Percentiles rank a stretch among this genome's conserved stretches.
phyloP scores from a whole-genome alignment of 306 rosid genomes.

The Trifolium dubium region DNA sequence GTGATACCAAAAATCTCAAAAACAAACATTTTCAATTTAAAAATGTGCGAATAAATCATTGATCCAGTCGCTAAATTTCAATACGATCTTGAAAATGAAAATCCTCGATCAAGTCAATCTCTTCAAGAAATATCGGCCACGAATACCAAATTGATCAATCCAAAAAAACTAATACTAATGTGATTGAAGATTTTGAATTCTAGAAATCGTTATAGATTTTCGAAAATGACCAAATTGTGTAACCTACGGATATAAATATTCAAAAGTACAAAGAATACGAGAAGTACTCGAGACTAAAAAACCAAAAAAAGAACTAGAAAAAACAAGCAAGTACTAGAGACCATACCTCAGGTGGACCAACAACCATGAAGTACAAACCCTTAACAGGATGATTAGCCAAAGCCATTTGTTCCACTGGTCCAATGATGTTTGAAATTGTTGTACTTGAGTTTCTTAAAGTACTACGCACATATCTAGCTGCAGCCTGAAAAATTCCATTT shows the following conservation, averaged over 20 bases:
- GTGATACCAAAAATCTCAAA: not conserved
- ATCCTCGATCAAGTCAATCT: not conserved
- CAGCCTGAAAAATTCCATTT: conserved; percentile 40
- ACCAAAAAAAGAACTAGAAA: too few species aligned
- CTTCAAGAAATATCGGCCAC: too few species aligned
- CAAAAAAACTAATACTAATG: too few species aligned
- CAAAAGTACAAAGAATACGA: too few species aligned
- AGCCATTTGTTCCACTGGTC: conserved; percentile 61
- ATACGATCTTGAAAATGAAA: too few species aligned
- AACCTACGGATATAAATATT: too few species aligned
- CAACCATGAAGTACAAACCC: conserved; percentile 52
- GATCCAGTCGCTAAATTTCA: not conserved
- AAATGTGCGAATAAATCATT: not conserved
- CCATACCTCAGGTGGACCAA: conserved; percentile 60
- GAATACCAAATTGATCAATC: not conserved
- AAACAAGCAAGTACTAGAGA: too few species aligned
- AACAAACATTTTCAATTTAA: not conserved
- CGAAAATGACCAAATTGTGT: too few species aligned
- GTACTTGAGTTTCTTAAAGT: conserved; percentile 54
- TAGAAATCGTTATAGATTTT: not conserved
- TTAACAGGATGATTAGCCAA: conserved; percentile 49
- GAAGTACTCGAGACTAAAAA: too few species aligned
- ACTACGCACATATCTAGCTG: conserved; percentile 45
- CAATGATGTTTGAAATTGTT: conserved; percentile 53
- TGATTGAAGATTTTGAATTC: not conserved